Evolutionary conservation across 495 filamentous ascomycete species (phyloP), one percentile per base, ranked within the genome.

Genomic region (Durotheca rogersii): DNA sequence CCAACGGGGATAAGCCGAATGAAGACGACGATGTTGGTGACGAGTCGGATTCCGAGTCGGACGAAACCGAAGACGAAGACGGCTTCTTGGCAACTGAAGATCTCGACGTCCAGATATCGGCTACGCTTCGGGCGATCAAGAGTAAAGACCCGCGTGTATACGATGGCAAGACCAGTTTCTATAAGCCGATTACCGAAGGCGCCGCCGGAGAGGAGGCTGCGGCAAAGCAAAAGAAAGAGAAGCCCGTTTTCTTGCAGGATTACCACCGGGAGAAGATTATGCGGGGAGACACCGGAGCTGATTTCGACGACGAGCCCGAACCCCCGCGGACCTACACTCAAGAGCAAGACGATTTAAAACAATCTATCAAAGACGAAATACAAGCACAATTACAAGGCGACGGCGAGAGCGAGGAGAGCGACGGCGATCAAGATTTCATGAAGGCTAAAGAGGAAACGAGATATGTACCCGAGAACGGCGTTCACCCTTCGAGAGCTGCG

Each of bases 91-190:
- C 82, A 19, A 95, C 90, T 2, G 78, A 85, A 58, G 81, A 81
- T 5, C 73, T 96, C 43, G 93, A 98, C 62, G 79, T 79, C n/a
- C 83, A 95, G 51, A 95, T 96, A 43, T 80, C 82, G 15, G 88
- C 82, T 10, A 93, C 89, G 0, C 74, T 98, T 23, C 76, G 85
- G 36, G 93, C 93, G 25, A 93, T 98, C 56, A 82, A 85, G 44
- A 82, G 76, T 43, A 96, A 90, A 67, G 92, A 98, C 61, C 93
- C 93, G 15, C 73, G 87, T 23, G 80, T 98, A 30, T 96, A 96
- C 72, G 86, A 97, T 65, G 77, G 82, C 45, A 75, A 83, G 10
- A 76, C 73, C 38, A 87, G 72, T 11, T 98, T 96, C 73, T 97
- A 88, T 67, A 69, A 70, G 17, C 72, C 82, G 21, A 69, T 83